Percentiles rank a stretch among this genome's conserved stretches.
Evolutionary conservation across 306 rosid species (phyloP).

Genomic region (Abrus pulchellus): DNA sequence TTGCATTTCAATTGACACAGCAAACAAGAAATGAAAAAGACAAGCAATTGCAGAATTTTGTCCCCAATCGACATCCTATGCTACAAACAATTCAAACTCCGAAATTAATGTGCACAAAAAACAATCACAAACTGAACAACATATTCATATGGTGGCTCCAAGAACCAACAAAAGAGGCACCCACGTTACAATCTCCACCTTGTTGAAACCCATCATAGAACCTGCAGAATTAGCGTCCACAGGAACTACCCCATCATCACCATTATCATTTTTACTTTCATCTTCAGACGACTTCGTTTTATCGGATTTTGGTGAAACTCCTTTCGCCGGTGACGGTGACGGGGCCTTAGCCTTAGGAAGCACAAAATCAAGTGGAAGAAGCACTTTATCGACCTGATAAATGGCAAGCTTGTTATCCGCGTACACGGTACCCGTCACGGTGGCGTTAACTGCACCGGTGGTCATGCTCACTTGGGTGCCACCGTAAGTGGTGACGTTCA

Average conservation of each 20-base stretch:
- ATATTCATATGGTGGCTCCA: constrained; percentile 21
- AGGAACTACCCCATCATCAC: constrained; percentile 1
- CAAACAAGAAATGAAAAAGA: not conserved
- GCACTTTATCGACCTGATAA: constrained; percentile 60
- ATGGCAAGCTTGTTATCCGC: constrained; percentile 56
- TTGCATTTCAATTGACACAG: not conserved
- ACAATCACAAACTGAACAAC: not conserved
- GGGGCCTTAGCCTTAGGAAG: constrained; percentile 55
- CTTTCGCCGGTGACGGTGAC: constrained; percentile 38
- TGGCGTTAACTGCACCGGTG: constrained; percentile 61
- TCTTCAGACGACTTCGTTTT: constrained; percentile 5
- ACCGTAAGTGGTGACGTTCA: constrained; percentile 56
- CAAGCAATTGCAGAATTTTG: not conserved
- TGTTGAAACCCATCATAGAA: constrained; percentile 2
- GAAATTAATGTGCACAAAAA: not conserved
- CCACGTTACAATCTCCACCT: constrained; percentile 32
- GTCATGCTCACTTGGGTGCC: constrained; percentile 59
- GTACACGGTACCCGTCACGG: constrained; percentile 58
- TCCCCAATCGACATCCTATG: too few species aligned
- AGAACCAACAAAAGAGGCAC: constrained; percentile 28
- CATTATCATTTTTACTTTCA: not conserved
- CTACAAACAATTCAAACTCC: not conserved
- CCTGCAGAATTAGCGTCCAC: constrained; percentile 23
- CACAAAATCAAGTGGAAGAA: constrained; percentile 60
- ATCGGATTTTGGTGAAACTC: not conserved